Evolutionary conservation across 164 flowering plant species (phyloP).

Genomic region (Vitis rupestris): DNA sequence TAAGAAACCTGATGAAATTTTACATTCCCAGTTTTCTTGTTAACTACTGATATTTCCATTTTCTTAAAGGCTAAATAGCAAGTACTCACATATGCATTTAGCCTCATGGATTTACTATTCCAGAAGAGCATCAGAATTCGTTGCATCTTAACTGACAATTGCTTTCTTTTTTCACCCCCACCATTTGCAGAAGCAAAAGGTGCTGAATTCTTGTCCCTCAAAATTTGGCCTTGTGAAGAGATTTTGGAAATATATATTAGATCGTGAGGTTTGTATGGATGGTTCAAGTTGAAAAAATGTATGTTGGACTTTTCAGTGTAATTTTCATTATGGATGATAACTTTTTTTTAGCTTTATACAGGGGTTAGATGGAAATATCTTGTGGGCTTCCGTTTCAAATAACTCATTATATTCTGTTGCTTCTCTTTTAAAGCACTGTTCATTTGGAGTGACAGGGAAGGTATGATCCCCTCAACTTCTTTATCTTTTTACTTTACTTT

Average conservation of each 20-base stretch:
- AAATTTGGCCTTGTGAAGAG: constrained; percentile 75
- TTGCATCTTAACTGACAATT: constrained; percentile 4
- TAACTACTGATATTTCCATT: background rate
- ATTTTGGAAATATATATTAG: constrained; percentile 87
- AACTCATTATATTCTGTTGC: constrained; percentile 52
- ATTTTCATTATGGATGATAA: background rate
- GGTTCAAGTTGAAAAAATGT: constrained; percentile 7
- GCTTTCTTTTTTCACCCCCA: background rate
- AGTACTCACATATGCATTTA: background rate
- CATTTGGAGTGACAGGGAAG: constrained; percentile 73
- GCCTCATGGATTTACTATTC: background rate
- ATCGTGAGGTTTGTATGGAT: constrained; percentile 56
- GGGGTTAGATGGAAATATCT: constrained; percentile 60
- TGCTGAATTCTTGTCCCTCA: constrained; percentile 68
- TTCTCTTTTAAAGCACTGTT: constrained; percentile 64
- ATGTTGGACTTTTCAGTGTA: background rate
- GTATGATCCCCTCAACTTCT: constrained; percentile 25
- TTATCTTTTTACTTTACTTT: background rate
- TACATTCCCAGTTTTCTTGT: background rate
- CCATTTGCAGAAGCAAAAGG: constrained; percentile 72
- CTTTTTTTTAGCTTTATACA: constrained; percentile 24
- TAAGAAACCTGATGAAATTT: background rate
- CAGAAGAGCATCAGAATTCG: background rate
- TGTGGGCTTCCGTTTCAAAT: constrained; percentile 82
- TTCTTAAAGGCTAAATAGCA: background rate